Conservation (phyloP, 78 protist species). For the Dictyostelium purpureum region DNA sequence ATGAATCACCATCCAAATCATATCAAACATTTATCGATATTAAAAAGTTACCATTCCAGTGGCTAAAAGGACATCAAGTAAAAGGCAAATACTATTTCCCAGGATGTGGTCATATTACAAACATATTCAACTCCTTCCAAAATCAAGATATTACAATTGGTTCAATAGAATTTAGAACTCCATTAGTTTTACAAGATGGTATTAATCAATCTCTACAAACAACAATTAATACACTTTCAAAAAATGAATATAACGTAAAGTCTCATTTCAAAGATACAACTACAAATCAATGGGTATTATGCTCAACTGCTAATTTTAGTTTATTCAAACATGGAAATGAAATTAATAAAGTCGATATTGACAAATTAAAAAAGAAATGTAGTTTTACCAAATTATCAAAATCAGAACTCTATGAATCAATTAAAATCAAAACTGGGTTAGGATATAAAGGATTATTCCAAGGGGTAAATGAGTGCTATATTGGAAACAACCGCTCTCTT, state of each 20-base stretch:
- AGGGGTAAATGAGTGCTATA: neutral
- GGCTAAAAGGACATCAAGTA: slow-evolving; percentile 50
- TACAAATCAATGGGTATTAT: neutral
- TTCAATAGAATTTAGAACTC: slow-evolving; percentile 28
- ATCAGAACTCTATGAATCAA: neutral
- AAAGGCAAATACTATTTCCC: slow-evolving; percentile 16
- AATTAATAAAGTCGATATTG: neutral
- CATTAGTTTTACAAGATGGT: slow-evolving; percentile 27
- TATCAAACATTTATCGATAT: slow-evolving; percentile 27
- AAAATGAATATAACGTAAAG: neutral
- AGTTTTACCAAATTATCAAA: slow-evolving; percentile 18
- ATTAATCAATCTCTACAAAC: neutral
- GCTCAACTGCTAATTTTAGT: neutral
- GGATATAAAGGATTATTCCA: neutral
- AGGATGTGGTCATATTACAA: slow-evolving; percentile 29
- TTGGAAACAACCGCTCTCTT: slow-evolving; percentile 11
- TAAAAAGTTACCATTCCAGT: neutral
- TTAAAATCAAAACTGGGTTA: neutral
- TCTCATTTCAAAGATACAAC: neutral
- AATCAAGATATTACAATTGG: slow-evolving; percentile 5
- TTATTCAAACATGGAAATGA: neutral
- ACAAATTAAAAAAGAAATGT: neutral
- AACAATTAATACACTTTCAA: neutral
- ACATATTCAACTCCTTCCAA: neutral
- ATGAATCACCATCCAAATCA: neutral